These are phyloP conservation scores for Fusarium poae DNA, from an alignment of 2,329 filamentous ascomycete species.

Conservation along the genomic window DNA sequence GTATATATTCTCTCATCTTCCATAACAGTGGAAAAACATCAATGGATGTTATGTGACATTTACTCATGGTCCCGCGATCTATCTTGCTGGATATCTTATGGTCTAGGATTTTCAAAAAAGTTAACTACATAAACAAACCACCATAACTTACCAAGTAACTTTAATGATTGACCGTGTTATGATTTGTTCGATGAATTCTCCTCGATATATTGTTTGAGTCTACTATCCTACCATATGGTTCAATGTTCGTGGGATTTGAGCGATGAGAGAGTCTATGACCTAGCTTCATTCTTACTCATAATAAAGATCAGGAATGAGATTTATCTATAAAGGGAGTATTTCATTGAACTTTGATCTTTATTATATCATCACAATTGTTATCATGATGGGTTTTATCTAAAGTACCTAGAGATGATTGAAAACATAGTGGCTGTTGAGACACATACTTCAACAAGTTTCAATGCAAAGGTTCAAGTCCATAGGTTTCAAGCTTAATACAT, in stretches of 20 bases:
- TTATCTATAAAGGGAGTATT: neutral
- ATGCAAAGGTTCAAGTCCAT: neutral
- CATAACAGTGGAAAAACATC: neutral
- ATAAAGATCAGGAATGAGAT: neutral
- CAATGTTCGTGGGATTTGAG: neutral
- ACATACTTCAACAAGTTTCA: neutral
- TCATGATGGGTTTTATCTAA: neutral
- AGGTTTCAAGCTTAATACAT: neutral
- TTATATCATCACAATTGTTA: rapidly evolving
- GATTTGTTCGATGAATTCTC: no score
- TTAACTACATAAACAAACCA: no score
- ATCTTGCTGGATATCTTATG: no score
- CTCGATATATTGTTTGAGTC: no score
- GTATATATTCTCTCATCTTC: neutral
- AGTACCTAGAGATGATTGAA: neutral
- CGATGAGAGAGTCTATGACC: no score
- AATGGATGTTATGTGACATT: neutral
- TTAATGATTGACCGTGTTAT: neutral
- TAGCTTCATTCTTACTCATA: neutral
- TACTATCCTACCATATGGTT: neutral
- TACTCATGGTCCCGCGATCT: neutral
- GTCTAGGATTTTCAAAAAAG: neutral
- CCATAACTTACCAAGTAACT: neutral
- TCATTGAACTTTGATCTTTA: no score
- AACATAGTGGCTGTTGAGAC: neutral